Conservation (phyloP, 495 filamentous ascomycete genomes). For the Penicillium cinerascens region DNA sequence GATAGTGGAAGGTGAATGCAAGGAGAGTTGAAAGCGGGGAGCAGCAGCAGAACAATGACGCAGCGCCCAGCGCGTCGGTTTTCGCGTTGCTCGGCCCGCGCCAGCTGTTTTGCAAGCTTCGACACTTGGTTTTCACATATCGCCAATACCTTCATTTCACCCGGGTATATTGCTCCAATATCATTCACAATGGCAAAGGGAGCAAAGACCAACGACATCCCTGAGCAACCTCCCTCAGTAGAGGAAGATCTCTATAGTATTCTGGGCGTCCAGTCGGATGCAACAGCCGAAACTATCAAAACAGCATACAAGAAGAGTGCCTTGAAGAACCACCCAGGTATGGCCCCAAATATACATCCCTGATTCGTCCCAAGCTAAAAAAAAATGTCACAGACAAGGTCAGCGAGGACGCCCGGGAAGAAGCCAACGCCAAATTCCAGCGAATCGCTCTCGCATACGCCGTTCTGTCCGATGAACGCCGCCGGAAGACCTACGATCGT, state of each 20-base stretch:
- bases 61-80: conserved; percentile 20
- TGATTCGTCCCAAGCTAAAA: background rate
- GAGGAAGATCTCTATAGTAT: conserved; percentile 86
- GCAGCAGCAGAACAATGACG: conserved; percentile 25
- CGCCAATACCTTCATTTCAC: background rate
- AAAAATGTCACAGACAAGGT: conserved; percentile 61
- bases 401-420: conserved; percentile 54
- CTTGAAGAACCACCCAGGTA: conserved; percentile 89
- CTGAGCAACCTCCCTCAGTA: conserved; percentile 40
- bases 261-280: conserved; percentile 64
- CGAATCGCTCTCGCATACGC: conserved; percentile 90
- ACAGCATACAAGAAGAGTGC: conserved; percentile 91
- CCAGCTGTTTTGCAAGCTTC: background rate
- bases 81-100: conserved; percentile 18
- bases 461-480: conserved; percentile 74
- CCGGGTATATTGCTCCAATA: background rate
- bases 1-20: background rate
- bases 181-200: conserved; percentile 16
- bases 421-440: conserved; percentile 79
- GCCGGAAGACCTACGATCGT: conserved; percentile 79
- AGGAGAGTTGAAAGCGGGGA: conserved; percentile 11
- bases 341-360: background rate
- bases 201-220: conserved; percentile 13
- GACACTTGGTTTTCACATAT: background rate
- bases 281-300: conserved; percentile 79